Evolutionary conservation across 495 filamentous ascomycete genomes (phyloP), one percentile per base, ranked within the genome.

Genomic region (Cercophora samala): DNA sequence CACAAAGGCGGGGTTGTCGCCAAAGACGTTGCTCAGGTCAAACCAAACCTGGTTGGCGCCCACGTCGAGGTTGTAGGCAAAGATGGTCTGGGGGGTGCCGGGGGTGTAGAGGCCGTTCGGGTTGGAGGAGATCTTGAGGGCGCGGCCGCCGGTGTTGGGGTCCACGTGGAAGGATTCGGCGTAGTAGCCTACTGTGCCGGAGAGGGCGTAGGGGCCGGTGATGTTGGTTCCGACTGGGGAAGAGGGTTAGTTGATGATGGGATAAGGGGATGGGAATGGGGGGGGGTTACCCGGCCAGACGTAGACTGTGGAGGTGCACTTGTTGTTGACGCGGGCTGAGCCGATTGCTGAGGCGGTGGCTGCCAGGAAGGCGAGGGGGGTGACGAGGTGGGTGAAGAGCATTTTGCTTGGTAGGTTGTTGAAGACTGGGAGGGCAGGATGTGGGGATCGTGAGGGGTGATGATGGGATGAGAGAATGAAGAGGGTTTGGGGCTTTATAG

Each of bases 11-110:
- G 37, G 37, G 37, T 46, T 46, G 62, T 85, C 80, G 5, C 86
- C 86, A 52, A 85, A 87, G 52, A 87, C 83, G 66, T 80, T 77
- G 58, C 76, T 81, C 63, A 88, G 73, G 64, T 87, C 86, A 66
- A 87, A 88, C 82, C 81, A 88, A 58, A 87, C 69, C 18, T 73
- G 72, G 65, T 46, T 71, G 60, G 78, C 78, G 37, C 13, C 37
- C 37, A 46, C 37, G 61, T 84, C 81, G 29, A 88, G 77, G 60
- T 80, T 81, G 71, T 86, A 87, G 6, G 84, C 81, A 69, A 81
- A 86, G 74, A 80, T 80, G 60, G 81, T 81, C 75, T 86, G 77
- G 1, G 85, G 76, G 52, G 79, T 80, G 60, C 82, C 83, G 9
- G 37, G 37, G 64, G 81, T 79, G 75, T 81, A 86, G 55, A 88